Base-by-base conservation (phyloP, 164 flowering plant genomes). In the Malania oleifera region DNA sequence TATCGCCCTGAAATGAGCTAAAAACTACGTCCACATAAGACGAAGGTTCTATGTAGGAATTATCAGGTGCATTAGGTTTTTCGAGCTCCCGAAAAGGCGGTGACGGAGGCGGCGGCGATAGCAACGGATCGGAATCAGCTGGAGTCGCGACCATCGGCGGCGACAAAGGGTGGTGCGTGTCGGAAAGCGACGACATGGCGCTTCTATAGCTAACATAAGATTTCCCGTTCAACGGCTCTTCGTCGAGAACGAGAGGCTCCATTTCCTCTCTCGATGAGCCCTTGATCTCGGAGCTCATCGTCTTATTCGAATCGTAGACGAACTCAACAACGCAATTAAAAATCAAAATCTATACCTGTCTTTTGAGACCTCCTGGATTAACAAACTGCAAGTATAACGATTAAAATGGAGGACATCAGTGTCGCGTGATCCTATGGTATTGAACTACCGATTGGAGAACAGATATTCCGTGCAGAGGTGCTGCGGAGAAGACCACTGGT, bases 201-300 rank as follows among this genome's bases (percentile, higher is more conserved):
- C 81, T 77, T 10, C 76, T 73, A 49, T 70, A 79, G n/a, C 50
- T 68, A 8, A 74, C 61, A 51, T 40, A 62, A 0, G 79, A 70
- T 19, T 52, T 73, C 31, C 40, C 31, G 51, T 59, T 52, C 56
- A 54, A 31, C 0, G 70, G 66, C 18, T 85, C n/a, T n/a, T n/a
- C 95, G 67, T 79, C 75, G 67, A 86, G 78, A 54, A 71, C 68
- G 38, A 86, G 77, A 25, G 38, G 72, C 31, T 87, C 91, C 92
- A 86, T 82, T 19, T 80, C 89, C 29, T 83, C 91, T 37, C 73
- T 68, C 27, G 90, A 72, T n/a, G 81, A 67, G 57, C 71, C 76
- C 57, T 78, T 76, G 61, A 70, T 80, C 64, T 82, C 87, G 26
- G 79, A 70, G 34, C 86, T 86, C 89, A 85, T 85, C 91, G 85